A percentile compares a stretch with the other conserved stretches of the same genome.
phyloP scores from a whole-genome alignment of 2,329 filamentous ascomycete genomes.

The Curvularia sp. region DNA sequence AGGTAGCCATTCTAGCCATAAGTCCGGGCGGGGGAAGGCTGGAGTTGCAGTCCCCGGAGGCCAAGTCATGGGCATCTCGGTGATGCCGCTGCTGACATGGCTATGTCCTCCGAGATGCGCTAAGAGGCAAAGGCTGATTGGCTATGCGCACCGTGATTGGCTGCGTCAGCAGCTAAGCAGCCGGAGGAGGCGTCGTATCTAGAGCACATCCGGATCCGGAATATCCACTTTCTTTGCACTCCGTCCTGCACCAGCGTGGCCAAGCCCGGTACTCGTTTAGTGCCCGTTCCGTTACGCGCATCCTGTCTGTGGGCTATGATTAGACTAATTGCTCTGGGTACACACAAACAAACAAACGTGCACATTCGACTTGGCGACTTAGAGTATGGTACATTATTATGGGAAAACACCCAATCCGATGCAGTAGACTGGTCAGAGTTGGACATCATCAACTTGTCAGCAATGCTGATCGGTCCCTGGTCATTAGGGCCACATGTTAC shows the following conservation, averaged over 20 bases:
- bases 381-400: neutral
- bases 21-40: constrained; percentile 7
- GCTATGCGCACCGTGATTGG: neutral
- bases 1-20: constrained; percentile 9
- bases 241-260: neutral
- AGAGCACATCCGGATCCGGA: neutral
- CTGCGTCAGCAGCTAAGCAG: neutral
- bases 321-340: neutral
- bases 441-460: neutral
- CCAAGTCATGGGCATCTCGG: constrained; percentile 5
- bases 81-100: constrained; percentile 11
- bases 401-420: neutral
- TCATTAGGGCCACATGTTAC: neutral
- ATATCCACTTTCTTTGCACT: neutral
- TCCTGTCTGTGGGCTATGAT: neutral
- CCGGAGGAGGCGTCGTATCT: constrained; percentile 3
- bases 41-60: constrained; percentile 4
- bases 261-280: constrained; percentile 1
- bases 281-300: neutral
- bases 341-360: neutral
- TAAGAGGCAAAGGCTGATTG: constrained; percentile 1
- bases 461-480: neutral
- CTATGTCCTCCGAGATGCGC: constrained; percentile 5
- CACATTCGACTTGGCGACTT: neutral
- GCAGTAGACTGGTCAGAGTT: neutral